phyloP scores from a whole-genome alignment of 768 basidiomycete species.

The Russula ochroleuca region DNA sequence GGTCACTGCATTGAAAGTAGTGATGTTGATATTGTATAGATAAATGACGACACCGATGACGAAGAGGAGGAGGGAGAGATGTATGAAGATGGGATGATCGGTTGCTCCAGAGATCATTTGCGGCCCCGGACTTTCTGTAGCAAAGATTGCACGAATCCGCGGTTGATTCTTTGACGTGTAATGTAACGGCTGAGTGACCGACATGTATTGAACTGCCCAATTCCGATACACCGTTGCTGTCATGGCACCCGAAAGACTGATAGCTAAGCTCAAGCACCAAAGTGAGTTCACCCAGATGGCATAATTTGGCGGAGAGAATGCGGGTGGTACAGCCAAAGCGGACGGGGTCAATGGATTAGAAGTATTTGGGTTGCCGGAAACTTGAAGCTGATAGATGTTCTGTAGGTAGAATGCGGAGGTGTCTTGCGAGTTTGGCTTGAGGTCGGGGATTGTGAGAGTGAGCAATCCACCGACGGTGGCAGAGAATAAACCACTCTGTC shows the following conservation, averaged over 20 bases:
- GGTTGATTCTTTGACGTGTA: too few relatives aligned
- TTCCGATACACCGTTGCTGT: neutral
- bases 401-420: neutral
- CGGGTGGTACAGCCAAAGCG: neutral
- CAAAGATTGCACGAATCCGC: too few relatives aligned
- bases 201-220: constrained; percentile 8
- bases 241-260: neutral
- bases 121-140: too few relatives aligned
- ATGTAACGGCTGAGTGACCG: neutral
- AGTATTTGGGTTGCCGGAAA: neutral
- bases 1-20: neutral
- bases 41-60: neutral
- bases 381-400: neutral
- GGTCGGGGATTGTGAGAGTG: neutral
- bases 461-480: constrained; percentile 14
- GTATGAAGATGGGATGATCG: neutral
- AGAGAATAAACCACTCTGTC: constrained; percentile 25
- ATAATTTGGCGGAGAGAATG: constrained; percentile 3
- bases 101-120: too few relatives aligned
- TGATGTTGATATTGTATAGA: neutral
- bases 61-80: neutral
- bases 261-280: constrained; percentile 11
- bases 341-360: neutral
- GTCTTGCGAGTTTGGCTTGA: constrained; percentile 10
- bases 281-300: constrained; percentile 14